These are phyloP conservation scores for Cladophialophora yegresii DNA, from an alignment of 2,329 filamentous ascomycete genomes.

Conservation along the genomic window DNA sequence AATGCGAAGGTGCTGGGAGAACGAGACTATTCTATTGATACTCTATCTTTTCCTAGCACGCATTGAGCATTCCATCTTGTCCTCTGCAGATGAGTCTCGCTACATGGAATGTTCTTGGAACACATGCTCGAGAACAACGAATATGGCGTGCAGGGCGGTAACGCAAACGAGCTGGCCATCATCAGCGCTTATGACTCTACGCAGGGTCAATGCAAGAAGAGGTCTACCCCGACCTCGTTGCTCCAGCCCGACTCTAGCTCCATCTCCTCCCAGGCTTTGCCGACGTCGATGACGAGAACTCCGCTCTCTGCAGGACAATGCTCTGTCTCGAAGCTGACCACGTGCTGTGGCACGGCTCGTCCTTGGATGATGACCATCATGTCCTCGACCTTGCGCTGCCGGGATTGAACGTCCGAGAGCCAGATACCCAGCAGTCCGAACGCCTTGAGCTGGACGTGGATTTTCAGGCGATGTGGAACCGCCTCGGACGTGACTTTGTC, in stretches of 20 bases:
- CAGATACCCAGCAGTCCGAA: conserved; percentile 73
- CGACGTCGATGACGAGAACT: conserved; percentile 75
- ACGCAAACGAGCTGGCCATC: too few species aligned
- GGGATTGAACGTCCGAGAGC: conserved; percentile 56
- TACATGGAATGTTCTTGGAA: neutral
- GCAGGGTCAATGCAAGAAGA: conserved; percentile 48
- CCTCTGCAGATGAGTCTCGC: neutral
- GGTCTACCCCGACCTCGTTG: conserved; percentile 73
- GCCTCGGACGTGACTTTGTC: conserved; percentile 54
- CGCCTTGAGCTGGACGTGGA: conserved; percentile 75
- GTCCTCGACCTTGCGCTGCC: conserved; percentile 54
- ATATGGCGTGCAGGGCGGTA: neutral
- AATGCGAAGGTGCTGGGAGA: neutral
- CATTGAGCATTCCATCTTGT: neutral
- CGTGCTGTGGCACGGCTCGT: conserved; percentile 65
- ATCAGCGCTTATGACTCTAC: neutral
- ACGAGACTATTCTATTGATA: neutral
- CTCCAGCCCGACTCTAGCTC: conserved; percentile 71
- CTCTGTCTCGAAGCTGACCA: conserved; percentile 55
- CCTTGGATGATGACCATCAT: conserved; percentile 76
- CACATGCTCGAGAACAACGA: neutral
- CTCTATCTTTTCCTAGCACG: neutral
- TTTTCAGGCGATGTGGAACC: conserved; percentile 51
- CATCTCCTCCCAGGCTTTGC: conserved; percentile 75
- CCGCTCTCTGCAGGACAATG: conserved; percentile 32